Evolutionary conservation across 768 basidiomycete genomes (phyloP).

Genomic region (Suillus fuscotomentosus): DNA sequence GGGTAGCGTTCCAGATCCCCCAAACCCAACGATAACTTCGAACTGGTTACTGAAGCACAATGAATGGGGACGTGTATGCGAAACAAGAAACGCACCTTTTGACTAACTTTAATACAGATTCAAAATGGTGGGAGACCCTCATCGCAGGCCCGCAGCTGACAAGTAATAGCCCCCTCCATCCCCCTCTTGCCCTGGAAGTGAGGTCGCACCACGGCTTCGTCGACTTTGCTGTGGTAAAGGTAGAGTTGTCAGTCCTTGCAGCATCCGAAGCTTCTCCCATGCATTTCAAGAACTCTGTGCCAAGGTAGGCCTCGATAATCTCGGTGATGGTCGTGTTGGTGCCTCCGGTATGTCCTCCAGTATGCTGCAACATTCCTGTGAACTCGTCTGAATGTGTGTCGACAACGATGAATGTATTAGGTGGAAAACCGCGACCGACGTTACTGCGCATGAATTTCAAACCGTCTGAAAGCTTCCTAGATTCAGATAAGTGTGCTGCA

Average conservation of each 20-base stretch:
- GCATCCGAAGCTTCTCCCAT: background rate
- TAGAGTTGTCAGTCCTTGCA: background rate
- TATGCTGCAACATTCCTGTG: background rate
- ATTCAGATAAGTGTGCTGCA: background rate
- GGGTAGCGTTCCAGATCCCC: background rate
- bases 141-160: background rate
- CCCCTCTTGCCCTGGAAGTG: background rate
- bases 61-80: background rate
- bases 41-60: background rate
- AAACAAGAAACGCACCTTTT: background rate
- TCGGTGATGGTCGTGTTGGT: background rate
- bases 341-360: too few relatives aligned
- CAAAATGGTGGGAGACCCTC: background rate
- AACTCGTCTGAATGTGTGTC: conserved; percentile 1
- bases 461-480: background rate
- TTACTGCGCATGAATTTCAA: background rate
- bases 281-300: background rate
- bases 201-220: background rate
- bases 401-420: background rate
- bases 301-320: background rate
- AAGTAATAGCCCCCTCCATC: background rate
- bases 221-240: background rate
- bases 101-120: background rate
- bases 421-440: background rate
- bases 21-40: conserved; percentile 2